phyloP scores from a whole-genome alignment of 495 filamentous ascomycete species.

The Rusavskia elegans region DNA sequence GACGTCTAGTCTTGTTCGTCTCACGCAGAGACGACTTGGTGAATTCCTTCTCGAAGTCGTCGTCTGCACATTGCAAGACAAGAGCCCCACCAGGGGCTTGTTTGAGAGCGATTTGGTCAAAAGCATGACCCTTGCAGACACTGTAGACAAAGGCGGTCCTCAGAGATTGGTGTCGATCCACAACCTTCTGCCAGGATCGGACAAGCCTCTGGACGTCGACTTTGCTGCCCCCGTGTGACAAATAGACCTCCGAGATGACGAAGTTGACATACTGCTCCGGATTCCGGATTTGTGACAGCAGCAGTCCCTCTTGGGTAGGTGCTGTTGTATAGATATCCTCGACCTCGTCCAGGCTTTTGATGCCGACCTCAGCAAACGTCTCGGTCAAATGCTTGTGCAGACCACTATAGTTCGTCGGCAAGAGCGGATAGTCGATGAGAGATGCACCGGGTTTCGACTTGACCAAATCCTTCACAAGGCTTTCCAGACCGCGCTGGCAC shows the following conservation, averaged over 20 bases:
- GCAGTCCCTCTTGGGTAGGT: slow-evolving; percentile 47
- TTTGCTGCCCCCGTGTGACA: slow-evolving; percentile 7
- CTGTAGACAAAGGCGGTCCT: slow-evolving; percentile 41
- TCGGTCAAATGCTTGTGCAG: slow-evolving; percentile 25
- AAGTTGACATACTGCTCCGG: slow-evolving; percentile 30
- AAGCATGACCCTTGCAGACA: slow-evolving; percentile 31
- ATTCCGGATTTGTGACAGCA: slow-evolving; percentile 45
- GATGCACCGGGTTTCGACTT: slow-evolving; percentile 37
- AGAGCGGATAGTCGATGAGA: slow-evolving; percentile 44
- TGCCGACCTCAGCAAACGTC: slow-evolving; percentile 31
- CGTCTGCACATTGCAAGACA: slow-evolving; percentile 25
- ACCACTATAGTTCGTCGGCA: slow-evolving; percentile 40
- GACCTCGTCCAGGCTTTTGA: slow-evolving; percentile 26
- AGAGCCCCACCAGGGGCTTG: slow-evolving; percentile 20
- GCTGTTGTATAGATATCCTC: slow-evolving; percentile 51
- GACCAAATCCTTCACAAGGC: slow-evolving; percentile 33
- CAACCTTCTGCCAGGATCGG: slow-evolving; percentile 36
- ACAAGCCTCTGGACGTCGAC: slow-evolving; percentile 26
- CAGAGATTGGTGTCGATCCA: slow-evolving; percentile 36
- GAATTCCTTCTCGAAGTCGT: slow-evolving; percentile 20
- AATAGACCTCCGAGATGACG: slow-evolving; percentile 29
- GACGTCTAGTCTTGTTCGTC: slow-evolving; percentile 19
- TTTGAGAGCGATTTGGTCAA: slow-evolving; percentile 38
- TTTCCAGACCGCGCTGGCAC: slow-evolving; percentile 41
- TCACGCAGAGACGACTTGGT: slow-evolving; percentile 21